Percentiles rank a stretch among this genome's conserved stretches.
Evolutionary conservation across 805 yeast species (phyloP).

Genomic region (Nakazawaea ernobii): DNA sequence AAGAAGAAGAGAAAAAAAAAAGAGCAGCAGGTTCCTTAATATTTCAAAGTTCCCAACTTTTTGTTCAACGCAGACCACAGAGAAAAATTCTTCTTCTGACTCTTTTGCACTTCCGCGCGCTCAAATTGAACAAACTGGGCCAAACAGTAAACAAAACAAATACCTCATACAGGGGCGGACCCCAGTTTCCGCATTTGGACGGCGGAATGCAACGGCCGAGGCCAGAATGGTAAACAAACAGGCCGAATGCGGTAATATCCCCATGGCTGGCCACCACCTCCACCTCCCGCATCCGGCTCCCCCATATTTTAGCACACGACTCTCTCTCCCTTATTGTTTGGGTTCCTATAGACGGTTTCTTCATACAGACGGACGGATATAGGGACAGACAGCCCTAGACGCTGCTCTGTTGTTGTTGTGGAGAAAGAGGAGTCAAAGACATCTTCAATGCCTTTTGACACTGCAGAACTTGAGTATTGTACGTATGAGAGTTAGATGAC

Average conservation of each 20-base stretch:
- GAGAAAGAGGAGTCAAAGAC: no score
- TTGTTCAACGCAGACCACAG: not conserved
- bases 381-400: no score
- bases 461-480: no score
- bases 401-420: no score
- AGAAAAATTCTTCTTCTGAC: not conserved
- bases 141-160: not conserved
- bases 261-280: not conserved
- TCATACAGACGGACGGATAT: no score
- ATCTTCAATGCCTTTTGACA: no score
- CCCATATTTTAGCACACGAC: no score
- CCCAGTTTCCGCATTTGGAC: not conserved
- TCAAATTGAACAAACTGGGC: not conserved
- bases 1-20: not conserved
- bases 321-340: no score
- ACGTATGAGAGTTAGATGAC: no score
- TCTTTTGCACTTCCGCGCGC: no score
- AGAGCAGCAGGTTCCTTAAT: not conserved
- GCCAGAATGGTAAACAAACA: not conserved
- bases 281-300: no score
- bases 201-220: not conserved
- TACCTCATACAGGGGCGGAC: not conserved
- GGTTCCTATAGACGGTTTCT: no score
- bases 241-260: not conserved
- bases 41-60: not conserved